A percentile compares a stretch with the other conserved stretches of the same genome.
phyloP scores from a whole-genome alignment of 306 rosid genomes.

The Vigna angularis region DNA sequence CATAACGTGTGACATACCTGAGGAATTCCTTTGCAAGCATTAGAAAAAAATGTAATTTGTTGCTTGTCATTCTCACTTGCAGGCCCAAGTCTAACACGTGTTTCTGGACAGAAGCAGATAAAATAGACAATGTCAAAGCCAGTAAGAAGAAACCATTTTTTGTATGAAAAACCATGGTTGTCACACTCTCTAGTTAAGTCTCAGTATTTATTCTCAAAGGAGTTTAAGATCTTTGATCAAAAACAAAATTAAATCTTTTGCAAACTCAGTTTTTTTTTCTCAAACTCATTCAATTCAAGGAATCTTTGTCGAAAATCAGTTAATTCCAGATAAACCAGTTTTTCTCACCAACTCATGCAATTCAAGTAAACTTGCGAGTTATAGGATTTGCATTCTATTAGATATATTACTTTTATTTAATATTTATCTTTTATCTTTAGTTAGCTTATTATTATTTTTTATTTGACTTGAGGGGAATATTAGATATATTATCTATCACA shows the following conservation, averaged over 20 bases:
- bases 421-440: too few relatives aligned
- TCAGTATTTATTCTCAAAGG: not conserved
- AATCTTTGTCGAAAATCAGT: constrained; percentile 13
- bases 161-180: constrained; percentile 20
- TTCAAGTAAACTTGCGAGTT: constrained; percentile 8
- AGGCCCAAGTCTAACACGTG: constrained; percentile 85
- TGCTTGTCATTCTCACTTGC: constrained; percentile 75
- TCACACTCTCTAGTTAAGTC: constrained; percentile 22
- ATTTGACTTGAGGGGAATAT: too few relatives aligned
- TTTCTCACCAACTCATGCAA: too few relatives aligned
- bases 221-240: constrained; percentile 16
- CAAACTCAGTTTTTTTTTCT: not conserved
- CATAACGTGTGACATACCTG: constrained; percentile 58
- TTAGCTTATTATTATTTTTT: too few relatives aligned
- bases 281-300: not conserved
- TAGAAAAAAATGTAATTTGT: constrained; percentile 84
- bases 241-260: constrained; percentile 6
- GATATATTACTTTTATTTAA: too few relatives aligned
- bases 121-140: constrained; percentile 43
- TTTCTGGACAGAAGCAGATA: constrained; percentile 58
- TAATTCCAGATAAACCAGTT: constrained; percentile 11
- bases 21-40: constrained; percentile 99
- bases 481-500: not conserved
- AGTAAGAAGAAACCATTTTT: constrained; percentile 37
- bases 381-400: not conserved